These are phyloP conservation scores for Pseudogymnoascus sp. DNA, from an alignment of 2,329 filamentous ascomycete genomes.

Conservation along the genomic window DNA sequence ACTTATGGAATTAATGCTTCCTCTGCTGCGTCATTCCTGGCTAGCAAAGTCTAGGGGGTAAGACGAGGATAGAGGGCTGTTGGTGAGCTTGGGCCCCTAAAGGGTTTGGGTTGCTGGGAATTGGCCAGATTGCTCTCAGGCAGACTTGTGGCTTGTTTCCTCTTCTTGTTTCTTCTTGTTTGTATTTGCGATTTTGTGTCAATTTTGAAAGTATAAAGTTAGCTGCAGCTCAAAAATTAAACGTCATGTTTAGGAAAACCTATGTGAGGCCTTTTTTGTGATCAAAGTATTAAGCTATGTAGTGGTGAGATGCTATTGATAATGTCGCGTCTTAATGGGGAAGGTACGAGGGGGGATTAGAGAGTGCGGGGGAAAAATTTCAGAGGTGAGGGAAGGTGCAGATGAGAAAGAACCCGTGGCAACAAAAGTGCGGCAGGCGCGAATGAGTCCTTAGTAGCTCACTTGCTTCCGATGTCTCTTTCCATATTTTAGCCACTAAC, in stretches of 20 bases:
- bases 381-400: background rate
- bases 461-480: background rate
- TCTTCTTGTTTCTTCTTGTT: background rate
- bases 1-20: constrained; percentile 31
- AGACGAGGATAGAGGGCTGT: background rate
- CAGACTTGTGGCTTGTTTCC: background rate
- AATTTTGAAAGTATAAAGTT: constrained; percentile 3
- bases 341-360: background rate
- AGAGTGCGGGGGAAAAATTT: no score
- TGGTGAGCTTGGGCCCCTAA: background rate
- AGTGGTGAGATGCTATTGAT: background rate
- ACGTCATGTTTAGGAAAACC: background rate
- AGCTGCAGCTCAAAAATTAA: constrained; percentile 5
- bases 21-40: constrained; percentile 31
- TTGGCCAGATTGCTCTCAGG: background rate
- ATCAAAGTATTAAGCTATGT: background rate
- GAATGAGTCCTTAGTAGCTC: background rate
- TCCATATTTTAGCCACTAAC: background rate
- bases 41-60: constrained; percentile 1
- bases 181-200: background rate
- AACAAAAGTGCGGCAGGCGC: background rate
- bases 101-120: background rate
- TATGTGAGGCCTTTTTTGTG: background rate
- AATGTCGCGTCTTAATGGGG: background rate
- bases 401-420: background rate